Base-by-base conservation (phyloP, 2,329 filamentous ascomycete genomes). In the Fusarium ramigenum region DNA sequence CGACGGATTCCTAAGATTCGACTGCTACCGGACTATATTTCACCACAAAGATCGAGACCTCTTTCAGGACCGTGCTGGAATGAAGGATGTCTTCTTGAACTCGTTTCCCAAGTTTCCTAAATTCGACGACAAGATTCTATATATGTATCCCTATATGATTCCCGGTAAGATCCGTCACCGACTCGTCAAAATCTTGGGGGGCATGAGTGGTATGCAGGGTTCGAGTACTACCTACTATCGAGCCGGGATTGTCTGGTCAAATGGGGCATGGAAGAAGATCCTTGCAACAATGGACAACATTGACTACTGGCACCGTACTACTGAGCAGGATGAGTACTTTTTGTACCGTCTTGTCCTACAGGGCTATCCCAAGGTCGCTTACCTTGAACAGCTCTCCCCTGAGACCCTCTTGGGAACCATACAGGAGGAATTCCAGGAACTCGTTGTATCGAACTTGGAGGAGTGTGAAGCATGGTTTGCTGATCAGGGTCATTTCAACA, bases 271-370 rank as follows among this genome's bases (percentile, higher is more conserved):
- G 25, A 30, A 47, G 6, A 2, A 30, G 1, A 10, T 16, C 14
- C 19, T 30, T 16, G 19, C 19, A n/a, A n/a, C n/a, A n/a, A n/a
- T n/a, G n/a, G n/a, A n/a, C n/a, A n/a, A n/a, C n/a, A n/a, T n/a
- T n/a, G n/a, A n/a, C n/a, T n/a, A n/a, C n/a, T n/a, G n/a, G n/a
- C n/a, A n/a, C n/a, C n/a, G n/a, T 21, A 46, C 12, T 28, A 0
- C 2, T 12, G 3, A 6, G 4, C 18, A 46, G 25, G 2, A 3
- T 1, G 0, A 0, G 0, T 28, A 46, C 25, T 46, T 46, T 4
- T 0, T 15, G 25, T 6, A 10, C 28, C 9, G 44, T 21, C 44
- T 46, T 15, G 1, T 9, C 1, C 4, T 28, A 0, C 44, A 46
- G 3, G 44, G 25, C 44, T 46, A 46, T 46, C 44, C 25, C 2